Conservation (phyloP, 257 asterid species). For the Ajuga chamaepitys region DNA sequence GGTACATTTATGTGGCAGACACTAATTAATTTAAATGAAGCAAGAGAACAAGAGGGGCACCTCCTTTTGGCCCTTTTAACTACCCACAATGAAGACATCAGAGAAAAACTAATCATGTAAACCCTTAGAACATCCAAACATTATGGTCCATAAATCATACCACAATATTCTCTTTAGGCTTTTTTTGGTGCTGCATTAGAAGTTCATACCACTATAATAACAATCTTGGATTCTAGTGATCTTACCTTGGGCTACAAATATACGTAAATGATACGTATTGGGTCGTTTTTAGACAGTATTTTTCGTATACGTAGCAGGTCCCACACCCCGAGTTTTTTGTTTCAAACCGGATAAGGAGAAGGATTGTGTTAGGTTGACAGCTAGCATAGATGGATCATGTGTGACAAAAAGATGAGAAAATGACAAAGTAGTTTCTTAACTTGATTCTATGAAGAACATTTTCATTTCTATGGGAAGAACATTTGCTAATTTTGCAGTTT, state of each 20-base stretch:
- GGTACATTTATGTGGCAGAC: conserved; percentile 19
- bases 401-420: background rate
- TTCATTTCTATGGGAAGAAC: conserved; percentile 6
- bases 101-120: conserved; percentile 15
- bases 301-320: no score
- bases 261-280: background rate
- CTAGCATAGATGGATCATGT: background rate
- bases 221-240: background rate
- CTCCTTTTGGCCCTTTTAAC: conserved; percentile 20
- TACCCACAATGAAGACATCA: conserved; percentile 33
- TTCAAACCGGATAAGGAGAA: no score
- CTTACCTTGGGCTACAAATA: background rate
- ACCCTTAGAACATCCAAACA: conserved; percentile 12
- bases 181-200: conserved; percentile 5
- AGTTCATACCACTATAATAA: background rate
- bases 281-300: background rate
- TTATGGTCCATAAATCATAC: conserved; percentile 13
- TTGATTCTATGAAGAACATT: background rate
- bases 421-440: background rate
- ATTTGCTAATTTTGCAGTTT: background rate
- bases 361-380: no score
- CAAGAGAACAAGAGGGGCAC: conserved; percentile 19
- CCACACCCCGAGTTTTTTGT: no score
- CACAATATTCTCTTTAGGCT: conserved; percentile 8
- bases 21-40: conserved; percentile 8